phyloP scores from a whole-genome alignment of 163 green algal species.

The Chlorella variabilis region DNA sequence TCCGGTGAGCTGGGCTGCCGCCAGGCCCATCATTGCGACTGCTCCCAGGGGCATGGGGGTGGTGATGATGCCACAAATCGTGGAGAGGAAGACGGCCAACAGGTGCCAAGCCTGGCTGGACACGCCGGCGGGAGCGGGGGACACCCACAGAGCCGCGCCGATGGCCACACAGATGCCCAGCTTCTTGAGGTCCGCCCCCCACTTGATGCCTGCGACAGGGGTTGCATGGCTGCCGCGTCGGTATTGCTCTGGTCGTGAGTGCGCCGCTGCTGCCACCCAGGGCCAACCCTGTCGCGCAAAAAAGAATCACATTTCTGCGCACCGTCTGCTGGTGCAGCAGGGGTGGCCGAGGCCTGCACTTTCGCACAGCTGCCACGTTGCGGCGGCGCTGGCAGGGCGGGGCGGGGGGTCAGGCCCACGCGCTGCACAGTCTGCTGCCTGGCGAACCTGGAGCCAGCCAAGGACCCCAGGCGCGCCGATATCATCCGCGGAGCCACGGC shows the following conservation, averaged over 20 bases:
- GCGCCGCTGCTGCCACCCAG: too few relatives aligned
- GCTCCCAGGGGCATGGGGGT: slow-evolving; percentile 95
- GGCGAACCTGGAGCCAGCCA: too few relatives aligned
- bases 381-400: too few relatives aligned
- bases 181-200: slow-evolving; percentile 97
- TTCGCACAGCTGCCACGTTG: neutral
- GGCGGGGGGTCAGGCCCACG: too few relatives aligned
- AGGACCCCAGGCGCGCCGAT: too few relatives aligned
- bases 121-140: slow-evolving; percentile 88
- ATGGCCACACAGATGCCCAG: slow-evolving; percentile 90
- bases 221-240: too few relatives aligned
- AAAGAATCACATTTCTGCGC: neutral
- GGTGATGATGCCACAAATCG: slow-evolving; percentile 98
- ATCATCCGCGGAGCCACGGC: too few relatives aligned
- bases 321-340: neutral
- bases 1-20: slow-evolving; percentile 92
- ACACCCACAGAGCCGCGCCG: slow-evolving; percentile 80
- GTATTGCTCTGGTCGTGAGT: too few relatives aligned
- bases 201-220: slow-evolving; percentile 49
- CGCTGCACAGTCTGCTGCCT: too few relatives aligned
- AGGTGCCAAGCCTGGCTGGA: slow-evolving; percentile 89
- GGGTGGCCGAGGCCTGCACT: neutral
- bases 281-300: too few relatives aligned
- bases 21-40: slow-evolving; percentile 97
- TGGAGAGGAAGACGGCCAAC: slow-evolving; percentile 95